Base-by-base conservation (phyloP, 257 asterid species). In the Solanum medicagineum region DNA sequence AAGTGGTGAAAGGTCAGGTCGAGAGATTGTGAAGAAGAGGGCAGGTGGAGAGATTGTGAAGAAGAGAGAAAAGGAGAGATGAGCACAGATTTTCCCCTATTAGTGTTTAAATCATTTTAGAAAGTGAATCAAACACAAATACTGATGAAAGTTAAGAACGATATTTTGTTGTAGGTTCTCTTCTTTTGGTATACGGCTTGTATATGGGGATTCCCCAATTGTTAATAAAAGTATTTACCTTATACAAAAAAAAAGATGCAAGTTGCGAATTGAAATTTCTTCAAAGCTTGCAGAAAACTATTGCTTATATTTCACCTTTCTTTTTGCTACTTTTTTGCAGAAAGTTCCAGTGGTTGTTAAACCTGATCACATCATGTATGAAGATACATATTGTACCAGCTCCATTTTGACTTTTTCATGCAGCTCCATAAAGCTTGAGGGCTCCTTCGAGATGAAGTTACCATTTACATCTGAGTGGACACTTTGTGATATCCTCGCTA, bases 331-430 rank as follows among this genome's bases (percentile, higher is more conserved):
- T 40, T 26, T 42, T 86, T 73, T 81, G 89, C 94, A 96, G 99
- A 96, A 91, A 89, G 54, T 85, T 45, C 77, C 87, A 80, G 97
- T 94, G 87, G 87, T 86, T 85, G 88, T 94, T 87, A 57, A 69
- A 70, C 96, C 99, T 63, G 81, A 86, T 79, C 91, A 90, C 69
- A 88, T 94, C 88, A 85, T 88, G 83, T 90, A 86, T 65, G 91
- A 86, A 87, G 85, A 88, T 26, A 71, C 56, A 80, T 88, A 62
- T 86, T 93, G 88, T 84, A 90, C 87, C 24, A 86, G 66, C 60
- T 91, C 96, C 81, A 22, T 19, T 22, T 85, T 95, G 89, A 89
- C 89, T 7, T 96, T 96, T 90, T 93, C 97, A 40, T 83, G 81
- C 75, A 87, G 91, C 84, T 87, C 80, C 87, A 85, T 96, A 86